Base-by-base conservation (phyloP, 1,284 basidiomycete genomes). In the Ustilago bromivora region DNA sequence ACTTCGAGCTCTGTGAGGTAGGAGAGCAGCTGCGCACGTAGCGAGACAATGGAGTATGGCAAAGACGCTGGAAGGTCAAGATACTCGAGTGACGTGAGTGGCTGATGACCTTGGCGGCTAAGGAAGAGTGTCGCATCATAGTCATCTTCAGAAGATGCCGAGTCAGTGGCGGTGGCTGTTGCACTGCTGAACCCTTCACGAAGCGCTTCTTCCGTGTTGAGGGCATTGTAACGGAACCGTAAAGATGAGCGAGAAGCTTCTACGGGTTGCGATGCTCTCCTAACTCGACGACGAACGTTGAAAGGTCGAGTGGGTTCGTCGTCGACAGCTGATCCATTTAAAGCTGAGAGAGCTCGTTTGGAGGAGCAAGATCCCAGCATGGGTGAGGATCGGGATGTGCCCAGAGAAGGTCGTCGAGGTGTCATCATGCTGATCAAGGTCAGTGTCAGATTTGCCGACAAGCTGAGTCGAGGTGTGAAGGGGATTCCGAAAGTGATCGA, bases 1-100 rank as follows among this genome's bases (percentile, higher is more conserved):
- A 71, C 47, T 62, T 82, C 80, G 31, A 82, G 69, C 38, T 82
- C 73, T 41, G 74, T 66, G 23, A 78, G 72, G 36, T 82, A 78
- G 0, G 72, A 67, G 6, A 81, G 62, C 38, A 82, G 53, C 41
- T 81, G 79, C 3, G 70, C 57, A 34, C 79, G 69, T n/a, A 81
- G 43, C 41, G 80, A 71, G 10, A 71, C 73, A 23, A 82, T 73
- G 41, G 79, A 71, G 57, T 79, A 82, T 1, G 80, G 80, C 40
- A 82, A 53, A 13, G 79, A 79, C 2, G 58, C 65, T 1, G 80
- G 72, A 15, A 82, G 68, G 55, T 82, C 80, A 53, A 82, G 79
- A 38, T 81, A 76, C 12, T 75, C 71, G 60, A 76, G 77, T 55
- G 77, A 78, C 6, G 61, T 67, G 47, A 67, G 54, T 15, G 57